Percentiles rank a stretch among this genome's conserved stretches.
These are phyloP conservation scores for Silene coronaria DNA, from an alignment of 179 eudicot species.

Conservation along the genomic window DNA sequence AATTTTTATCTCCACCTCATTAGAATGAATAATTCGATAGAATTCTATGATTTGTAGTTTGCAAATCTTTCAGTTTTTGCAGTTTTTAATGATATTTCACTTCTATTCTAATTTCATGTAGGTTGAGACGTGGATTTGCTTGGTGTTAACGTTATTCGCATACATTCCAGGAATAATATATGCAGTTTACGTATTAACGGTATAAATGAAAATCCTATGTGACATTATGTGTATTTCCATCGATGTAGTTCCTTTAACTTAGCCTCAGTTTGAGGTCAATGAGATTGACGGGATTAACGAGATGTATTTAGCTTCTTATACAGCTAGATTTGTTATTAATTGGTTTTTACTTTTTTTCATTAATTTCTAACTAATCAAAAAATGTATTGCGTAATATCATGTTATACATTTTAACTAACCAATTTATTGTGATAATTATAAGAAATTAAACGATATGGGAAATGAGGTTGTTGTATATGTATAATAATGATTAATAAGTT, in stretches of 20 bases:
- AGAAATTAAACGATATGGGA: too few relatives aligned
- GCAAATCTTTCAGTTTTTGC: neutral
- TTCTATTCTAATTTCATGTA: slow-evolving; percentile 1
- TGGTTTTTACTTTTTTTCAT: neutral
- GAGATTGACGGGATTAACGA: neutral
- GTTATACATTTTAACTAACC: too few relatives aligned
- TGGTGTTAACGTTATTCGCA: slow-evolving; percentile 20
- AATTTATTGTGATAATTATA: too few relatives aligned
- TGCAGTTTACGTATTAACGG: slow-evolving; percentile 18
- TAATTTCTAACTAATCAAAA: neutral
- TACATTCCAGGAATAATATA: slow-evolving; percentile 23
- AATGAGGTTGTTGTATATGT: too few relatives aligned
- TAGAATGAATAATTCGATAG: neutral
- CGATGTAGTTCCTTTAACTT: neutral
- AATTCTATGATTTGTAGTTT: neutral
- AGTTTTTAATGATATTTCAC: neutral
- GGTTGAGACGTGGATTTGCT: slow-evolving; percentile 28
- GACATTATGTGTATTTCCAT: neutral
- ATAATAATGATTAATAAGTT: too few relatives aligned
- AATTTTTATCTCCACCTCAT: neutral
- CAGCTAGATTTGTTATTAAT: neutral
- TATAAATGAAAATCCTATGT: neutral
- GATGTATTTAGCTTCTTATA: neutral
- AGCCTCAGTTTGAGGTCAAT: neutral
- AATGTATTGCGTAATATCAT: too few relatives aligned